Evolutionary conservation across 2,329 filamentous ascomycete genomes (phyloP).

Genomic region (Trichoderma afroharzianum): DNA sequence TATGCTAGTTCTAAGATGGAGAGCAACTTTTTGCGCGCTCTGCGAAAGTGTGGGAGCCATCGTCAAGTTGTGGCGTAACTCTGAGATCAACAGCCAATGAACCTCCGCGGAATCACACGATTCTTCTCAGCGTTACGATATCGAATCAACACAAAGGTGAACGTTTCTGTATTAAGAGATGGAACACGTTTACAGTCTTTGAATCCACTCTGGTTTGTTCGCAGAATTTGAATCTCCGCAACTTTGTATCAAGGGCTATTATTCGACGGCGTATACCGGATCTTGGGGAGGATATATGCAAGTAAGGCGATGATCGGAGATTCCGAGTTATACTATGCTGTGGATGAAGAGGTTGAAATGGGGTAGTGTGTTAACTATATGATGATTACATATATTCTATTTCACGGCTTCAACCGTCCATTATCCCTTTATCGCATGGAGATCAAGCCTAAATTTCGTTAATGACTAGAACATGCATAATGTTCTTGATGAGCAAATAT

Average conservation of each 20-base stretch:
- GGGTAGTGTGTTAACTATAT: fast-evolving
- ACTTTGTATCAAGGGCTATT: not conserved
- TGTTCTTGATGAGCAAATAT: not conserved
- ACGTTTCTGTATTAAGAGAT: not conserved
- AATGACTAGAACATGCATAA: not conserved
- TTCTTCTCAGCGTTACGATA: not conserved
- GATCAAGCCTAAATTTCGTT: not conserved
- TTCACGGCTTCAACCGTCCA: not conserved
- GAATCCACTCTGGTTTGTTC: not conserved
- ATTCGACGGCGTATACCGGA: not conserved
- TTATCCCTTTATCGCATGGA: not conserved
- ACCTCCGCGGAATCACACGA: not conserved
- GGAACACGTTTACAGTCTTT: not conserved
- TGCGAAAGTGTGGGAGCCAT: not conserved
- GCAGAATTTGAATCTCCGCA: not conserved
- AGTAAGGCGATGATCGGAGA: not conserved
- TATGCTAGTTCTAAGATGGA: not conserved
- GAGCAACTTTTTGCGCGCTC: not conserved
- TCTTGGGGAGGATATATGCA: not conserved
- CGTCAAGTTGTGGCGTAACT: not conserved
- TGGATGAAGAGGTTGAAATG: not conserved
- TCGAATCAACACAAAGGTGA: not conserved
- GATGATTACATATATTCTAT: not conserved
- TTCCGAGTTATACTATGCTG: not conserved
- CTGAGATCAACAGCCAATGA: not conserved